Base-by-base conservation (phyloP, 1,284 basidiomycete species). In the Schizophyllum commune region DNA sequence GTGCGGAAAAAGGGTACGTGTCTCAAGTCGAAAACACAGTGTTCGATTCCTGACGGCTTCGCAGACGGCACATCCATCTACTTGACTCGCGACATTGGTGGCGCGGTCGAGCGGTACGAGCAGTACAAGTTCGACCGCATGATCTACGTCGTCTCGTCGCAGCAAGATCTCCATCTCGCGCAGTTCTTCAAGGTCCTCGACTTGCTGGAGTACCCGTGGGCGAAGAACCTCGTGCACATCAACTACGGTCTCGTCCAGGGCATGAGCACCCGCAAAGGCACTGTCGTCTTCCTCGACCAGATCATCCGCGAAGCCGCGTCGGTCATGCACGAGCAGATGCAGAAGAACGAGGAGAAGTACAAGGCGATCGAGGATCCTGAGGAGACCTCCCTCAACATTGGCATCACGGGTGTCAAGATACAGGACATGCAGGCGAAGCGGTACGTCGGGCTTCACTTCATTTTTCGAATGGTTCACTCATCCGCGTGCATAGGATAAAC, bases 261-360 rank as follows among this genome's bases (percentile, higher is more conserved):
- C 62, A 99, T 99, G 96, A 96, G 93, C 68, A 99, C 97, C 19
- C 89, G 96, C 62, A 95, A 89, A 75, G 97, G 96, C 57, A 98
- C 94, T 0, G 96, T 93, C 56, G 95, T 98, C 56, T 98, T 98
- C 84, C 79, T 99, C 52, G 90, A 98, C 71, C 84, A 98, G 74
- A 98, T 99, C 69, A 89, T 99, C 70, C 84, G 89, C 68, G 95
- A 97, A 72, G 94, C 96, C 0, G 84, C 88, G 21, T 83, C 85
- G 60, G 89, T 91, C 62, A 99, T 99, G 96, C 93, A 94, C 76
- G 94, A 96, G 65, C 93, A 96, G 73, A 99, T 99, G 97, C 83
- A 80, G 74, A 89, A 89, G 74, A 98, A 98, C 72, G 90, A 94
- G 75, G 93, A 86, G 62, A 99, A 99, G 77, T 98, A 97, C 70